These are phyloP conservation scores for Trichoderma guizhouense DNA, from an alignment of 2,329 filamentous ascomycete genomes.

Conservation along the genomic window DNA sequence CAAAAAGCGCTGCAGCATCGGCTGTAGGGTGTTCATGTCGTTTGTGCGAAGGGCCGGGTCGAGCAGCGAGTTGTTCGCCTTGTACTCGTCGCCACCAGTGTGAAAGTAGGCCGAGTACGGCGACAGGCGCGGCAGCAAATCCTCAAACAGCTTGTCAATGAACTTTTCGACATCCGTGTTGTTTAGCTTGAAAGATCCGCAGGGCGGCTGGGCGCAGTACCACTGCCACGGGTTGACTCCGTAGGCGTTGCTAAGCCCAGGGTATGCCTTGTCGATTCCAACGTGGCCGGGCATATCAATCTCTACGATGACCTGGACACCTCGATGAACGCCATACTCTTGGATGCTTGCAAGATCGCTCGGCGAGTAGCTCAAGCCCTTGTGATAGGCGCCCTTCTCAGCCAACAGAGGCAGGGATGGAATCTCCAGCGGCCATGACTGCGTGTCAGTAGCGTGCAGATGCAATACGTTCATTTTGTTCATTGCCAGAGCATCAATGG, in stretches of 20 bases:
- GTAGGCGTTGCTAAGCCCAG: conserved; percentile 55
- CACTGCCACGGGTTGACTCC: conserved; percentile 53
- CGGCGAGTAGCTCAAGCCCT: conserved; percentile 64
- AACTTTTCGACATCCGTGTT: conserved; percentile 67
- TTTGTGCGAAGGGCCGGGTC: conserved; percentile 71
- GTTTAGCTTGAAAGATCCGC: conserved; percentile 74
- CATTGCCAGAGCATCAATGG: conserved; percentile 72
- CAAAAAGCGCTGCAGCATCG: conserved; percentile 75
- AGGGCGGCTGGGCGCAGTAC: conserved; percentile 64
- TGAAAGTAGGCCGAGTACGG: conserved; percentile 76
- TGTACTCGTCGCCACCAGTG: conserved; percentile 84
- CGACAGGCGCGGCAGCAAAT: conserved; percentile 68
- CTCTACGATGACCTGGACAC: conserved; percentile 56
- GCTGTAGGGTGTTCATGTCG: conserved; percentile 60
- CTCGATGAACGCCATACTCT: conserved; percentile 62
- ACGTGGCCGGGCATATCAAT: conserved; percentile 61
- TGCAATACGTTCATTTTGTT: conserved; percentile 83
- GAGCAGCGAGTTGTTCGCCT: conserved; percentile 61
- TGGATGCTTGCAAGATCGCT: conserved; percentile 65
- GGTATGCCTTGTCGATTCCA: conserved; percentile 49
- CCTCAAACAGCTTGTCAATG: conserved; percentile 67
- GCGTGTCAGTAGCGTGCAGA: conserved; percentile 76
- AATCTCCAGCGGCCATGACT: conserved; percentile 82
- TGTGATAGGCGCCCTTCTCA: conserved; percentile 68
- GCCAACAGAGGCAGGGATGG: conserved; percentile 68